Conservation (phyloP, 768 basidiomycete species). For the Hericium coralloides region DNA sequence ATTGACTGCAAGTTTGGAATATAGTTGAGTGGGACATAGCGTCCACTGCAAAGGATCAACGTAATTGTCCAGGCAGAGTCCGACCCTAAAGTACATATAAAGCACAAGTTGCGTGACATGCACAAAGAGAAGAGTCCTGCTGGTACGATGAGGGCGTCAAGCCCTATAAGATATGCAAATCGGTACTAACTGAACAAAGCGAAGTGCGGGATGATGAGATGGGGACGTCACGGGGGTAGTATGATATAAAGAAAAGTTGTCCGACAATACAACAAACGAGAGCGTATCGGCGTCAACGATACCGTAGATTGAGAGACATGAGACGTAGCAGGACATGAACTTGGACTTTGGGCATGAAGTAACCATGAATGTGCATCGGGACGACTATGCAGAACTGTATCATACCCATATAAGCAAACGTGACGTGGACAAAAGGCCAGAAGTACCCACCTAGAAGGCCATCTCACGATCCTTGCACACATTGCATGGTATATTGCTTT, state of each 20-base stretch:
- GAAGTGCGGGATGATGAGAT: not conserved
- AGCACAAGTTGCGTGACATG: not conserved
- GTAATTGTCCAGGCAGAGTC: slow-evolving; percentile 1
- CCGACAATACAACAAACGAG: not conserved
- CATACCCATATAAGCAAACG: not conserved
- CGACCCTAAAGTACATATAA: not conserved
- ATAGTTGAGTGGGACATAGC: too few species aligned
- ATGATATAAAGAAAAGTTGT: not conserved
- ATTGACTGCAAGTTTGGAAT: not conserved
- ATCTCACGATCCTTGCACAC: not conserved
- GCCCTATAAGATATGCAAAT: not conserved
- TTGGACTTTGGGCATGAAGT: not conserved
- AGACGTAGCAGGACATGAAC: not conserved
- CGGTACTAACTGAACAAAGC: not conserved
- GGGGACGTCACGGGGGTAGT: not conserved
- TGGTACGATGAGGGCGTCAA: not conserved
- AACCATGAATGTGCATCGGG: not conserved
- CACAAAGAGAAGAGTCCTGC: not conserved
- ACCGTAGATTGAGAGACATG: not conserved
- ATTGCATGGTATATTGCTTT: not conserved
- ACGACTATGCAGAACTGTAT: not conserved
- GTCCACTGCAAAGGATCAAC: not conserved
- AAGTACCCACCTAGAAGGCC: not conserved
- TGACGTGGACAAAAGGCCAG: not conserved
- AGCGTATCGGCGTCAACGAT: not conserved